These are phyloP conservation scores for Elaeagnus macrophylla DNA, from an alignment of 306 rosid species.

Conservation along the genomic window DNA sequence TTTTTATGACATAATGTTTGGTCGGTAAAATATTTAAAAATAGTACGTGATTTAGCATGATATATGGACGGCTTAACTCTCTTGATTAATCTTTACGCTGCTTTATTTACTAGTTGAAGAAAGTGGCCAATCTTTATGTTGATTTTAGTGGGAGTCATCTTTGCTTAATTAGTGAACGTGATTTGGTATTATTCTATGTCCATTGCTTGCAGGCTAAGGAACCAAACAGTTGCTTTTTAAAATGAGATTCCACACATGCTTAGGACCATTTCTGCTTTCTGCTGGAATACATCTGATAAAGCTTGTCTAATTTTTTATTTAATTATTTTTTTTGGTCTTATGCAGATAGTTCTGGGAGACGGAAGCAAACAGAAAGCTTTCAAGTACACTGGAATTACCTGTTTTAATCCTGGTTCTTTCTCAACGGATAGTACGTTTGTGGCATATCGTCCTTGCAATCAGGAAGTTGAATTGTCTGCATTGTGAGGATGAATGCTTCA, in stretches of 20 bases:
- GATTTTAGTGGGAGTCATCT: too few species aligned
- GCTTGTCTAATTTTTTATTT: conserved; percentile 13
- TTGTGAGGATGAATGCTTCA: conserved; percentile 25
- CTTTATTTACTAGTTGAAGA: too few species aligned
- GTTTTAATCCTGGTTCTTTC: conserved; percentile 87
- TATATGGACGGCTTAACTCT: background rate
- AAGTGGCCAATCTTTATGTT: too few species aligned
- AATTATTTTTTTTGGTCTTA: conserved; percentile 14
- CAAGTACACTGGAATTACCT: conserved; percentile 84
- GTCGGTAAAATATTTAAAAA: background rate
- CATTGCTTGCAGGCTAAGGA: too few species aligned
- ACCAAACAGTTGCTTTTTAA: too few species aligned
- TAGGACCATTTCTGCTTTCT: too few species aligned
- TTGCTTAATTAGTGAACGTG: too few species aligned
- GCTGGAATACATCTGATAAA: background rate
- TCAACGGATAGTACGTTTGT: conserved; percentile 67
- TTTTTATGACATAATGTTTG: too few species aligned
- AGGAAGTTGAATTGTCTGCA: conserved; percentile 84
- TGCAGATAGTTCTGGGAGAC: conserved; percentile 78
- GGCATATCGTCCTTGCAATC: conserved; percentile 76
- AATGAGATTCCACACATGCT: too few species aligned
- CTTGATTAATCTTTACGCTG: background rate
- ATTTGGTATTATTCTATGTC: too few species aligned
- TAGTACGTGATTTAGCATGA: background rate
- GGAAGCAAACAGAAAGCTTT: conserved; percentile 83